Base-by-base conservation (phyloP, 2,329 filamentous ascomycete genomes). In the Simplicillium aogashimaense region DNA sequence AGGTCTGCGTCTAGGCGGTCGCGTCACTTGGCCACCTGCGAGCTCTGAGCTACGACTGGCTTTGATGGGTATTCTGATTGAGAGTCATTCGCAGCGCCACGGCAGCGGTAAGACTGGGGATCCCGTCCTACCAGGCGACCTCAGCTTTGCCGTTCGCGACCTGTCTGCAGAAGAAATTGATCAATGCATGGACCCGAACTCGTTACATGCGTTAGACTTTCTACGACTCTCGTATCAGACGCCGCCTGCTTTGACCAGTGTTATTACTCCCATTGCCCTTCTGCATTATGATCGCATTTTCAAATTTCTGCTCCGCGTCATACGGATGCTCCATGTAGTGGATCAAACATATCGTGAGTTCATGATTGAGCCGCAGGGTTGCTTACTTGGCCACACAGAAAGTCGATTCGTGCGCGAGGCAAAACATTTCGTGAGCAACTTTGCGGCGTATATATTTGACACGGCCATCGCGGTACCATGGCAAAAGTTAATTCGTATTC, bases 21-120 rank as follows among this genome's bases (percentile, higher is more conserved):
- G 87, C 51, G 79, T 86, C 41, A 86, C 73, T 28, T 97, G 92
- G 92, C 92, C 92, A 18, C 92, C 92, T 4, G 88, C 88, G 17
- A 94, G 86, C 57, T 95, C 89, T 1, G 92, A 97, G 57, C 65
- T 98, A n/a, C 78, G 88, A 9, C 70, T 97, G 5, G 86, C 86
- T 1, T 69, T 98, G 14, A 94, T 89, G 74, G 88, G 87, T 0
- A 74, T 97, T 1, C 65, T 97, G 7, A 73, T 75, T 2, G 89
- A 95, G 47, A 86, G 78, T 47, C 86, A 87, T 43, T 17, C 48
- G 50, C 31, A 49, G 45, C 35, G 48, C 41, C 14, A 47, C 45
- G 13, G 43, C 37, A 18, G 44, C 48, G 7, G 41, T 40, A 13
- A 52, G 49, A 45, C 9, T 25, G 20, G 5, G 20, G 20, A 25